These are phyloP conservation scores for Pythium guiyangense DNA, from an alignment of 352 stramenopile species.

Conservation along the genomic window DNA sequence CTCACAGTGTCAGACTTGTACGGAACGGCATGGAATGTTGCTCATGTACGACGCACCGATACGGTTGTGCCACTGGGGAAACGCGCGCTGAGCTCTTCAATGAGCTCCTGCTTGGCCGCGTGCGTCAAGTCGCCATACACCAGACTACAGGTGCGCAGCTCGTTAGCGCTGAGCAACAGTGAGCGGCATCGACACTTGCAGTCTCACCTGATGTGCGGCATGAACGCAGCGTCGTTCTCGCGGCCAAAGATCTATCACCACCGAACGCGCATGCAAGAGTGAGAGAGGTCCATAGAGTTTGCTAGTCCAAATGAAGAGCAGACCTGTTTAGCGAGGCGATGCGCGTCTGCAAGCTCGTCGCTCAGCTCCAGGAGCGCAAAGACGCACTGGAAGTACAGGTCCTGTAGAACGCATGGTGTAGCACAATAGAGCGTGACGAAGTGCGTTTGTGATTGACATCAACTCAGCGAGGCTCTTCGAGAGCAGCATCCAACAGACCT, in stretches of 20 bases:
- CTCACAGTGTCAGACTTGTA: neutral
- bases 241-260: slow-evolving; percentile 31
- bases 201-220: slow-evolving; percentile 56
- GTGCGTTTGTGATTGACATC: neutral
- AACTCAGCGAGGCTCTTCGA: neutral
- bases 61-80: slow-evolving; percentile 26
- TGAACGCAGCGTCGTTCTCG: slow-evolving; percentile 37
- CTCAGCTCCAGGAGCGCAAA: slow-evolving; percentile 45
- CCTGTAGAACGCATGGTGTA: neutral
- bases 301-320: too few relatives aligned
- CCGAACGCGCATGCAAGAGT: neutral
- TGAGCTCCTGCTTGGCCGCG: slow-evolving; percentile 22
- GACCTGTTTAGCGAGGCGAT: slow-evolving; percentile 38
- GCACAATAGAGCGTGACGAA: neutral
- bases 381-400: slow-evolving; percentile 67
- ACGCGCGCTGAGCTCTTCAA: slow-evolving; percentile 30
- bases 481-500: slow-evolving; percentile 16
- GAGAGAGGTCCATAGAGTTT: neutral
- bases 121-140: slow-evolving; percentile 48
- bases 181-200: neutral
- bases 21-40: neutral
- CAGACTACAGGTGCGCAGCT: slow-evolving; percentile 20
- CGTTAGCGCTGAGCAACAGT: neutral
- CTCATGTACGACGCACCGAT: slow-evolving; percentile 19
- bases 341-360: slow-evolving; percentile 26